Evolutionary conservation across 2,329 filamentous ascomycete genomes (phyloP).

Genomic region (Harringtonia lauricola): DNA sequence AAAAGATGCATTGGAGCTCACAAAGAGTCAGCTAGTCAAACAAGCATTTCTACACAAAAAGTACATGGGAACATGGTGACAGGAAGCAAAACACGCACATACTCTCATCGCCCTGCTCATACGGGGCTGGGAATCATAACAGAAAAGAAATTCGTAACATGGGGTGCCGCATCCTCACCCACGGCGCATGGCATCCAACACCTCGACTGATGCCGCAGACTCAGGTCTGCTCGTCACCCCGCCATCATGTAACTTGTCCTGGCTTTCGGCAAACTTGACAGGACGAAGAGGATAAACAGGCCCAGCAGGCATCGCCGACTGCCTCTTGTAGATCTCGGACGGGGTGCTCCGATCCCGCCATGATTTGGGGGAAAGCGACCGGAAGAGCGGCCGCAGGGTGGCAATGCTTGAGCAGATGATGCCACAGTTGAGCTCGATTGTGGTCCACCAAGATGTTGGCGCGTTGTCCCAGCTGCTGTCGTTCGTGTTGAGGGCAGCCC

Average conservation of each 20-base stretch:
- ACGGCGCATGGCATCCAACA: not conserved
- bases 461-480: slow-evolving; percentile 21
- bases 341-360: no score
- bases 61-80: no score
- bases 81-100: no score
- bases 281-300: not conserved
- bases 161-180: not conserved
- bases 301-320: not conserved
- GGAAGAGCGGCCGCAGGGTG: slow-evolving; percentile 72
- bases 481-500: slow-evolving; percentile 50
- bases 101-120: no score
- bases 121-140: not conserved
- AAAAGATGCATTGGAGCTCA: no score
- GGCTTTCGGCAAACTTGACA: not conserved
- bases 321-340: not conserved
- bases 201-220: not conserved
- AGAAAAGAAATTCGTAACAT: no score
- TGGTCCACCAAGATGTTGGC: slow-evolving; percentile 57
- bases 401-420: slow-evolving; percentile 86
- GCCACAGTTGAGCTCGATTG: slow-evolving; percentile 80
- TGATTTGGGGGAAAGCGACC: not conserved
- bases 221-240: no score
- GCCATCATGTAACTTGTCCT: slow-evolving; percentile 1
- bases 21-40: no score
- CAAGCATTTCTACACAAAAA: no score